Evolutionary conservation across 2,329 filamentous ascomycete species (phyloP), one percentile per base, ranked within the genome.

Genomic region (Acephala macrosclerotiorum): DNA sequence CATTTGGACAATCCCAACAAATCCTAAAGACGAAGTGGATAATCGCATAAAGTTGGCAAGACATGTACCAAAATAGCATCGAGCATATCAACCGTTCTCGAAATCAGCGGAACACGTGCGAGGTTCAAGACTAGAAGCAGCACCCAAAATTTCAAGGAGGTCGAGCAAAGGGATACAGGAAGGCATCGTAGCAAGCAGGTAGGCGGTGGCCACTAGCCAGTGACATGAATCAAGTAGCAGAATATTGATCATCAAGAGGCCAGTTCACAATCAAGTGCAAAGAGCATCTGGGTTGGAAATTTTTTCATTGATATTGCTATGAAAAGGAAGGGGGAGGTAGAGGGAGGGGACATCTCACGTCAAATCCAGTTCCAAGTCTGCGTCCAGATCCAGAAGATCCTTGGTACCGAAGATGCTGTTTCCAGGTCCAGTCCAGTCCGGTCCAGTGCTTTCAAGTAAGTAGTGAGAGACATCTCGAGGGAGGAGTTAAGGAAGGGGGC

Each of bases 371-470:
- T 26, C 47, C 47, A 6, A 18, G 36, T 64, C 53, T n/a, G n/a
- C n/a, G n/a, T n/a, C n/a, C 60, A 61, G 58, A 57, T 64, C 61
- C 65, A 59, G 58, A 35, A 51, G 20, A 18, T 29, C 47, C 11
- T 2, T 29, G 2, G 47, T 51, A 7, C 25, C 18, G 5, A 9
- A 22, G 25, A 26, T 51, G 6, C 20, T 16, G 47, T 18, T 45
- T 47, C 22, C n/a, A n/a, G 20, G 9, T 51, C 20, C 47, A 8
- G 47, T 29, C 47, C 20, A 29, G 42, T 45, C n/a, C 4, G 20
- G 8, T n/a, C 18, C 8, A 25, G 53, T 70, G 72, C 73, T 75
- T 74, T 74, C 49, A 66, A 38, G 65, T 75, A 64, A 75, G 73
- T 75, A 74, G 73, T 74, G 53, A 75, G 71, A 72, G 47, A 8